Evolutionary conservation across 2,329 filamentous ascomycete genomes (phyloP).

Genomic region (Pseudonectria foliicola): DNA sequence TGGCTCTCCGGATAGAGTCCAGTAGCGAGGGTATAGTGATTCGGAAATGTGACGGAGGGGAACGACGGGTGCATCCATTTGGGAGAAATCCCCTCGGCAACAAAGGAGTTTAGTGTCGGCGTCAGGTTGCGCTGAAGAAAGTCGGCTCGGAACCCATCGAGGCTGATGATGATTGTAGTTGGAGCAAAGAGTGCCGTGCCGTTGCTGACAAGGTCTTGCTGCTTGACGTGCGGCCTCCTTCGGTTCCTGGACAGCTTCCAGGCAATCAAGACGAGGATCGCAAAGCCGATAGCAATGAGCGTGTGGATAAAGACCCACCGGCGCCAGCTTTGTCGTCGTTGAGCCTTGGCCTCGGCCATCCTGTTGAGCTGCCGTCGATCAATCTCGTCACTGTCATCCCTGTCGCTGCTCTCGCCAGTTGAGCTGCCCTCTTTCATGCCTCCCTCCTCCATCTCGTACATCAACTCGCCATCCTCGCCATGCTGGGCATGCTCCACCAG

Average conservation of each 20-base stretch:
- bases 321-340: slow-evolving; percentile 46
- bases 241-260: slow-evolving; percentile 51
- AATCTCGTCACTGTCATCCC: slow-evolving; percentile 52
- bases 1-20: slow-evolving; percentile 90
- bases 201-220: slow-evolving; percentile 52
- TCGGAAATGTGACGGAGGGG: slow-evolving; percentile 92
- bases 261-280: slow-evolving; percentile 47
- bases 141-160: slow-evolving; percentile 94
- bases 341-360: slow-evolving; percentile 38
- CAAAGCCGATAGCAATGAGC: slow-evolving; percentile 46
- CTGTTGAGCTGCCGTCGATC: slow-evolving; percentile 46
- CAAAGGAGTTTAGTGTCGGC: slow-evolving; percentile 70
- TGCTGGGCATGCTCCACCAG: slow-evolving; percentile 46
- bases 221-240: slow-evolving; percentile 24
- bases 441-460: slow-evolving; percentile 89
- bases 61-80: slow-evolving; percentile 92
- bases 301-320: slow-evolving; percentile 48
- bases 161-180: slow-evolving; percentile 86
- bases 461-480: slow-evolving; percentile 66
- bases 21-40: slow-evolving; percentile 90
- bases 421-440: slow-evolving; percentile 59
- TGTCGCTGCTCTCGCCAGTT: slow-evolving; percentile 55
- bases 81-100: slow-evolving; percentile 79
- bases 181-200: slow-evolving; percentile 84
- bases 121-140: slow-evolving; percentile 80